Conservation (phyloP, 306 rosid species). For the Datisca glomerata region DNA sequence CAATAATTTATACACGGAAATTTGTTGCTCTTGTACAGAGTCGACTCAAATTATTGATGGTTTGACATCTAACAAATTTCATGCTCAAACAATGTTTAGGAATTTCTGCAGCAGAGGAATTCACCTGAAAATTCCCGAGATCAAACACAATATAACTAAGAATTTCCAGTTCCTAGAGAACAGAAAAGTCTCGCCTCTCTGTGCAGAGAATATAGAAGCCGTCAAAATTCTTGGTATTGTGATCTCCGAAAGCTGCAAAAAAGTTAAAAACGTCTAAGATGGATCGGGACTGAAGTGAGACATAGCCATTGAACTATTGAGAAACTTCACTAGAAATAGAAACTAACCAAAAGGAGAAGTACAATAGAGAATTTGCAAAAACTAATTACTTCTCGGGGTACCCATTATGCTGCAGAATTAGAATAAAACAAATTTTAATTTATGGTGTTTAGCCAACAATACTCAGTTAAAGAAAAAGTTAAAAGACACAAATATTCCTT, state of each 20-base stretch:
- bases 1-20: no score
- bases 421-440: background rate
- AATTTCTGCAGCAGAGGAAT: conserved; percentile 11
- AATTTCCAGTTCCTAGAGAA: conserved; percentile 39
- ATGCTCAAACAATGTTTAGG: background rate
- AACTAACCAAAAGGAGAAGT: no score
- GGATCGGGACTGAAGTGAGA: conserved; percentile 2
- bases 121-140: conserved; percentile 72
- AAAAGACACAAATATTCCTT: no score
- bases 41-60: no score
- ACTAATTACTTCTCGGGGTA: background rate
- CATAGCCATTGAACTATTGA: background rate
- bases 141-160: conserved; percentile 40
- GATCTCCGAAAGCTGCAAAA: conserved; percentile 60
- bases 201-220: conserved; percentile 65
- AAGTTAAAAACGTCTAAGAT: conserved; percentile 4
- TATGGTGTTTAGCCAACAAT: no score
- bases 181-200: conserved; percentile 32
- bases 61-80: no score
- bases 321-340: background rate
- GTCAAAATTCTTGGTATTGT: conserved; percentile 57
- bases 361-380: background rate
- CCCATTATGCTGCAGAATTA: background rate
- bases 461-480: no score
- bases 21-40: no score